phyloP scores from a whole-genome alignment of 306 rosid species.

The Sophora flavescens region DNA sequence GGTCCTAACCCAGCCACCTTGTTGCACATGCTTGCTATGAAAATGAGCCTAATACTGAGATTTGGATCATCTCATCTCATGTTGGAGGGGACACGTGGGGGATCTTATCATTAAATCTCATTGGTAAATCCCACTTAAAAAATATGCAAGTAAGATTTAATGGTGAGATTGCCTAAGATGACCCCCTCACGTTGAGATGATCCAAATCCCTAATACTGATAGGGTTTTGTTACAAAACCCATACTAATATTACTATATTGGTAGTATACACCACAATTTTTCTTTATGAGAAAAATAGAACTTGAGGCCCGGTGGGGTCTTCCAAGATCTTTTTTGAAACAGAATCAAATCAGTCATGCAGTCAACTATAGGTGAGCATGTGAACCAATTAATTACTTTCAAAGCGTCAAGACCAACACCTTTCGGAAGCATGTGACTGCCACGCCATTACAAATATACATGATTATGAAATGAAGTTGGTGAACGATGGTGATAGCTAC shows the following conservation, averaged over 20 bases:
- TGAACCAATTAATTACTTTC: not conserved
- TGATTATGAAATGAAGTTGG: not conserved
- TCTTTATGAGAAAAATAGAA: not conserved
- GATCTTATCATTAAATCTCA: no score
- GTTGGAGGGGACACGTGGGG: no score
- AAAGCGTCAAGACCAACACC: not conserved
- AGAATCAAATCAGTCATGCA: not conserved
- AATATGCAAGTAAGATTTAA: no score
- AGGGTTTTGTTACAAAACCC: not conserved
- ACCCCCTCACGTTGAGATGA: no score
- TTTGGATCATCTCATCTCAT: no score
- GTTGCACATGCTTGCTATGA: not conserved
- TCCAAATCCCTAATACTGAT: no score
- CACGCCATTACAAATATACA: not conserved
- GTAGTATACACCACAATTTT: not conserved
- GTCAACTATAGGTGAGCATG: not conserved
- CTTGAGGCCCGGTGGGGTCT: not conserved
- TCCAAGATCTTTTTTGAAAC: not conserved
- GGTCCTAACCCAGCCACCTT: not conserved
- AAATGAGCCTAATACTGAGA: not conserved
- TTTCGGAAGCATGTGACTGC: conserved; percentile 22
- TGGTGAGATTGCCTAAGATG: no score
- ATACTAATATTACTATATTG: not conserved
- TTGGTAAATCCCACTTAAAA: no score
- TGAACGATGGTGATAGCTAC: not conserved